A percentile compares a stretch with the other conserved stretches of the same genome.
Conservation (phyloP, 2,329 filamentous ascomycete species). For the Hypoxylon sp. region DNA sequence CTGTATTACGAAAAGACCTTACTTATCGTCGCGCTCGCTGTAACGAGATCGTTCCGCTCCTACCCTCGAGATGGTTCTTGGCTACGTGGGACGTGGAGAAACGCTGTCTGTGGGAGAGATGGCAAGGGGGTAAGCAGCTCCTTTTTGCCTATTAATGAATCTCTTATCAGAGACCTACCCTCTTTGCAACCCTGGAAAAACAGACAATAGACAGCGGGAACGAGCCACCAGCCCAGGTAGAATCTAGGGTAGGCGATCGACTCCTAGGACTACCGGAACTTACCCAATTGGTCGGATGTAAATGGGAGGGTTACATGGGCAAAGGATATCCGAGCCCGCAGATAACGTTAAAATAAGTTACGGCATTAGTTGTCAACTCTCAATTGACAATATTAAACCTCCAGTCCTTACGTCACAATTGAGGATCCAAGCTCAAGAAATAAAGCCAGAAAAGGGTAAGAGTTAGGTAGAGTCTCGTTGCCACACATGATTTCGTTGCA, state of each 20-base stretch:
- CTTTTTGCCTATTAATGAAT: slow-evolving; percentile 31
- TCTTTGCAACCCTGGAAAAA: no score
- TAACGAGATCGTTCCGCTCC: slow-evolving; percentile 15
- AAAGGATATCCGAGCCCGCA: neutral
- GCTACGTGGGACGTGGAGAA: slow-evolving; percentile 31
- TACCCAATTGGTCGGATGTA: neutral
- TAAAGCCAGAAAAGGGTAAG: no score
- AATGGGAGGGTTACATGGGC: neutral
- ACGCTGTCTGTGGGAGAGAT: slow-evolving; percentile 15
- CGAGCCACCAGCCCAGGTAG: neutral
- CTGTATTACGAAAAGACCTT: slow-evolving; percentile 3
- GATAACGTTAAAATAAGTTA: neutral
- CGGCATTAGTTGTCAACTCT: neutral
- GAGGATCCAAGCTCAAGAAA: no score
- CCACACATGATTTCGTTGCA: no score
- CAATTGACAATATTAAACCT: no score
- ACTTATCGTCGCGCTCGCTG: slow-evolving; percentile 8
- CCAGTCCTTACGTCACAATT: no score
- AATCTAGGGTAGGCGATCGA: neutral
- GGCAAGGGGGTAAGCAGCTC: slow-evolving; percentile 6
- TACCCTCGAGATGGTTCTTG: slow-evolving; percentile 3
- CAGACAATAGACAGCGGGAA: neutral
- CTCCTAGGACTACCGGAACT: neutral
- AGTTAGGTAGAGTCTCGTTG: no score
- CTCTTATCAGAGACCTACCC: no score